These are phyloP conservation scores for Miscanthus lutarioriparius DNA, from an alignment of 176 grass and related monocot species.

Conservation along the genomic window DNA sequence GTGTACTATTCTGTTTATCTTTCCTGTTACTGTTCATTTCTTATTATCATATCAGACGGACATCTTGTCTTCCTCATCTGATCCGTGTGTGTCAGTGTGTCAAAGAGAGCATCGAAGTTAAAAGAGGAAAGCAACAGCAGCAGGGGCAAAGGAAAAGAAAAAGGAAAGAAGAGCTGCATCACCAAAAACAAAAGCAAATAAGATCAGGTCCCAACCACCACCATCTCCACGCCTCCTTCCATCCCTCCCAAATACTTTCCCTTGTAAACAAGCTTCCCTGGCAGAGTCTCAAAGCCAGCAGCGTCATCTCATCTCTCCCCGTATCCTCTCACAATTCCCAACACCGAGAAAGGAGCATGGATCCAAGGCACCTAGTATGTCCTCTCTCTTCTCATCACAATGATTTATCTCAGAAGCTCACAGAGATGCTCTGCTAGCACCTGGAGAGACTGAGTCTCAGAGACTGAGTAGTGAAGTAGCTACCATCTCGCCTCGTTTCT, in stretches of 20 bases:
- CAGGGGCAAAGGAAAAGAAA: constrained; percentile 34
- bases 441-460: constrained; percentile 21
- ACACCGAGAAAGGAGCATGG: constrained; percentile 36
- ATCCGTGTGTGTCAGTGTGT: not conserved
- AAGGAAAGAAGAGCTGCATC: constrained; percentile 43
- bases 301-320: constrained; percentile 41
- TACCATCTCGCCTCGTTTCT: constrained; percentile 9
- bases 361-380: constrained; percentile 15
- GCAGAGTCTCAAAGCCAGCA: constrained; percentile 15
- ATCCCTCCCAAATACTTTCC: constrained; percentile 43
- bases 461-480: not conserved
- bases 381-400: constrained; percentile 26
- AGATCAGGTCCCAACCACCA: constrained; percentile 41
- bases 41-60: not conserved
- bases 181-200: constrained; percentile 50
- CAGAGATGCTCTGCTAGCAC: constrained; percentile 32
- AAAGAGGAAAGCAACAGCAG: constrained; percentile 41
- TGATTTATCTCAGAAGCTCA: constrained; percentile 52
- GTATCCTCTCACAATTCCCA: constrained; percentile 34
- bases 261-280: constrained; percentile 43
- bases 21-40: not conserved
- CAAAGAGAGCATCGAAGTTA: constrained; percentile 22
- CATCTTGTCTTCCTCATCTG: constrained; percentile 23
- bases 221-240: constrained; percentile 12
- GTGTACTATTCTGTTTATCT: constrained; percentile 1